Evolutionary conservation across 305 asterid species (phyloP).

Genomic region (Plantago coronopus): DNA sequence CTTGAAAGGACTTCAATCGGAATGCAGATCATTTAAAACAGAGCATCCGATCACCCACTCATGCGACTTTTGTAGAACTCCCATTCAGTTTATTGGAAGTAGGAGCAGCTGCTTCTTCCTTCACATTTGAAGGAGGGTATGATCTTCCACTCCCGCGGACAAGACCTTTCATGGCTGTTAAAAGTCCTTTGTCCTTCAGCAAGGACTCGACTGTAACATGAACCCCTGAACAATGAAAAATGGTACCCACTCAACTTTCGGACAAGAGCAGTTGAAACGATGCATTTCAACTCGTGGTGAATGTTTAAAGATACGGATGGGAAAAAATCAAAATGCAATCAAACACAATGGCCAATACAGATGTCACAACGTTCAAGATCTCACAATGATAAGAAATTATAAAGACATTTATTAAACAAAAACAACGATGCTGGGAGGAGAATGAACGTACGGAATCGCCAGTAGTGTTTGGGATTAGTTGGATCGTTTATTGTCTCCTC

Average conservation of each 20-base stretch:
- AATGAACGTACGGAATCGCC: conserved; percentile 73
- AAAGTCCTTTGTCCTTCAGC: conserved; percentile 65
- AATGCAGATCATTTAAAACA: background rate
- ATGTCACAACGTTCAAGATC: too few species aligned
- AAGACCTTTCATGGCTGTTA: conserved; percentile 54
- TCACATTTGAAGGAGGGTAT: conserved; percentile 35
- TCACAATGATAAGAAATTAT: too few species aligned
- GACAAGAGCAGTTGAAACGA: background rate
- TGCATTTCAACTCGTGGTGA: background rate
- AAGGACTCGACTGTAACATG: conserved; percentile 85
- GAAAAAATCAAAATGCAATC: too few species aligned
- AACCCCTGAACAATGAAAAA: conserved; percentile 42
- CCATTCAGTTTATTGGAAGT: conserved; percentile 15
- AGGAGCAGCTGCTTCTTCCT: conserved; percentile 23
- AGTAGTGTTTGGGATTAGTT: conserved; percentile 93
- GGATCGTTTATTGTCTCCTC: conserved; percentile 98
- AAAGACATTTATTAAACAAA: too few species aligned
- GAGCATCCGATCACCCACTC: background rate
- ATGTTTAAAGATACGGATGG: too few species aligned
- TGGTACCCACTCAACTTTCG: background rate
- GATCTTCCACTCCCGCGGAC: conserved; percentile 72
- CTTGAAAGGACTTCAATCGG: too few species aligned
- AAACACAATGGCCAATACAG: too few species aligned
- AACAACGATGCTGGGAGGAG: background rate
- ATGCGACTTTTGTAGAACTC: conserved; percentile 22